Conservation (phyloP, 768 basidiomycete genomes). For the Agaricus subrufescens region DNA sequence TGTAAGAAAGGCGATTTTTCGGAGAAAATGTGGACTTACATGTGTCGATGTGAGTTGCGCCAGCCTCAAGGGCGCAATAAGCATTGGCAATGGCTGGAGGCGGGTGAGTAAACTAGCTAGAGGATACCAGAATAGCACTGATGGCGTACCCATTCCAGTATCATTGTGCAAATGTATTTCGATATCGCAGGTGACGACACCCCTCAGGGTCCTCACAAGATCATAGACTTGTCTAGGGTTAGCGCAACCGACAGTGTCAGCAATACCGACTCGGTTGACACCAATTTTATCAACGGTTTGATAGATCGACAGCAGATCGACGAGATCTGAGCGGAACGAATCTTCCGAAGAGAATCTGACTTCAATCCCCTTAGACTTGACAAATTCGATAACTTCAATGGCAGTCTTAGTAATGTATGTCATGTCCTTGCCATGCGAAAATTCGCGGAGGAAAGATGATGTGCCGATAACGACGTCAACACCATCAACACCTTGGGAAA, state of each 20-base stretch:
- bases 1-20: conserved; percentile 2
- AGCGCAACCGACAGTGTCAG: conserved; percentile 98
- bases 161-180: conserved; percentile 99
- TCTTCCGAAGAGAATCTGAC: conserved; percentile 99
- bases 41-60: conserved; percentile 98
- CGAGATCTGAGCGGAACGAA: conserved; percentile 98
- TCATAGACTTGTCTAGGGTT: conserved; percentile 99
- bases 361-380: conserved; percentile 99
- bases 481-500: conserved; percentile 83
- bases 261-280: conserved; percentile 97
- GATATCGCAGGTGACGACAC: conserved; percentile 96
- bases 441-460: conserved; percentile 97
- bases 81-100: conserved; percentile 90
- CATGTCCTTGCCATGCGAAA: conserved; percentile 99
- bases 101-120: conserved; percentile 1
- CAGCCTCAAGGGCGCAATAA: conserved; percentile 96
- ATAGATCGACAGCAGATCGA: conserved; percentile 97
- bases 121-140: not conserved
- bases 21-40: conserved; percentile 43
- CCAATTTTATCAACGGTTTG: conserved; percentile 99
- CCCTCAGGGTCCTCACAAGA: conserved; percentile 90
- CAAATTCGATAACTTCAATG: conserved; percentile 97
- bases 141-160: conserved; percentile 78
- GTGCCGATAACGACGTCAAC: conserved; percentile 99
- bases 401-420: conserved; percentile 98